phyloP scores from a whole-genome alignment of 2,329 filamentous ascomycete genomes.

The Paraphoma sp. region DNA sequence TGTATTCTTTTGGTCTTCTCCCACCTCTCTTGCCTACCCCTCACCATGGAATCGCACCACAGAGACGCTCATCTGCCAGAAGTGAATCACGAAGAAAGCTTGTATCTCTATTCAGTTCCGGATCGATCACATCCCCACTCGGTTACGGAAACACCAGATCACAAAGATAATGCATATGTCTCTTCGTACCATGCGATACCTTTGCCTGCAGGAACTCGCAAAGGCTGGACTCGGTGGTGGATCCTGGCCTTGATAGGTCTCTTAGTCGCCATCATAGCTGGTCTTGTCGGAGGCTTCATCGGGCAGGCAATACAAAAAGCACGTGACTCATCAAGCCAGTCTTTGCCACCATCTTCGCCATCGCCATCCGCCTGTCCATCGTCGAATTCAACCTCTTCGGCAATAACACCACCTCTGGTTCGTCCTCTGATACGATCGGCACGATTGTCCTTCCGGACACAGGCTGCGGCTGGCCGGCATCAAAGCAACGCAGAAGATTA shows the following conservation, averaged over 20 bases:
- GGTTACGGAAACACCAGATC: neutral
- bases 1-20: too few species aligned
- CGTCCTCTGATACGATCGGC: neutral
- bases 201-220: neutral
- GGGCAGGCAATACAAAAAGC: slow-evolving; percentile 6
- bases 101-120: neutral
- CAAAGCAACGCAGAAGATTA: neutral
- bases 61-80: neutral
- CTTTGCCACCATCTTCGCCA: neutral
- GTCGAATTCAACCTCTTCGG: neutral
- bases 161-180: too few species aligned
- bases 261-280: slow-evolving; percentile 5
- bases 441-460: neutral
- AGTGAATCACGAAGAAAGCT: neutral
- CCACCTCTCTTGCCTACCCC: too few species aligned
- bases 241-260: slow-evolving; percentile 6
- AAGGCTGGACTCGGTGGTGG: slow-evolving; percentile 1
- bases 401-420: neutral
- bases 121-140: neutral
- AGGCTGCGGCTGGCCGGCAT: neutral
- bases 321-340: neutral
- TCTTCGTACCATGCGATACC: too few species aligned
- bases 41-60: neutral
- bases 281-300: slow-evolving; percentile 14
- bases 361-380: neutral